Evolutionary conservation across 2,329 filamentous ascomycete species (phyloP).

Genomic region (Pestalotiopsis sp.): DNA sequence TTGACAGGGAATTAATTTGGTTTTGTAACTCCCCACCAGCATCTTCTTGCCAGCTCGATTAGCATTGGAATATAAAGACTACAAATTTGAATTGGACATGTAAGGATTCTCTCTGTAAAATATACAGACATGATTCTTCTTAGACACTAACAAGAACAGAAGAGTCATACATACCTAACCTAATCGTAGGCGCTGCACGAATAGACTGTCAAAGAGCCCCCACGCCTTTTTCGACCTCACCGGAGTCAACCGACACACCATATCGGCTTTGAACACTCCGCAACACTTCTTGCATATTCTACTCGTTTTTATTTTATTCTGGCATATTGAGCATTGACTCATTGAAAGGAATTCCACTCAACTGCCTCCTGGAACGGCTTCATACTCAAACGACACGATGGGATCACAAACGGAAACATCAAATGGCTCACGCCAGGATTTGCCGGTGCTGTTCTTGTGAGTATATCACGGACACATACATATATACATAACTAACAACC

Average conservation of each 20-base stretch:
- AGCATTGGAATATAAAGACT: neutral
- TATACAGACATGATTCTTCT: too few relatives aligned
- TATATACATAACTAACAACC: neutral
- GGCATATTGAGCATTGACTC: neutral
- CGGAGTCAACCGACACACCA: neutral
- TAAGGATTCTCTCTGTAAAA: too few relatives aligned
- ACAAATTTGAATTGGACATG: neutral
- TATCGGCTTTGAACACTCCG: neutral
- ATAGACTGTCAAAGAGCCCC: neutral
- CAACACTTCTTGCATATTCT: neutral
- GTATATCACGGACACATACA: conserved; percentile 16
- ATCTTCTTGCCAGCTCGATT: neutral
- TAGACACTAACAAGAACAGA: neutral
- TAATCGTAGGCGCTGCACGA: neutral
- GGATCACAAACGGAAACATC: conserved; percentile 24
- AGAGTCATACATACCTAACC: conserved; percentile 1
- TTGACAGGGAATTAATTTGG: too few relatives aligned
- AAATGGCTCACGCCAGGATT: conserved; percentile 24
- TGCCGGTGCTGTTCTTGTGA: conserved; percentile 48
- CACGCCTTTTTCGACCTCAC: neutral
- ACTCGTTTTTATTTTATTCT: neutral
- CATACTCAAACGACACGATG: conserved; percentile 22
- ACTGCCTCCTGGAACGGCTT: too few relatives aligned
- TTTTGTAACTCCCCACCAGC: too few relatives aligned
- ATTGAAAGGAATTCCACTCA: too few relatives aligned